phyloP scores from a whole-genome alignment of 2,329 filamentous ascomycete species.

The Phaeosphaeria sp. region DNA sequence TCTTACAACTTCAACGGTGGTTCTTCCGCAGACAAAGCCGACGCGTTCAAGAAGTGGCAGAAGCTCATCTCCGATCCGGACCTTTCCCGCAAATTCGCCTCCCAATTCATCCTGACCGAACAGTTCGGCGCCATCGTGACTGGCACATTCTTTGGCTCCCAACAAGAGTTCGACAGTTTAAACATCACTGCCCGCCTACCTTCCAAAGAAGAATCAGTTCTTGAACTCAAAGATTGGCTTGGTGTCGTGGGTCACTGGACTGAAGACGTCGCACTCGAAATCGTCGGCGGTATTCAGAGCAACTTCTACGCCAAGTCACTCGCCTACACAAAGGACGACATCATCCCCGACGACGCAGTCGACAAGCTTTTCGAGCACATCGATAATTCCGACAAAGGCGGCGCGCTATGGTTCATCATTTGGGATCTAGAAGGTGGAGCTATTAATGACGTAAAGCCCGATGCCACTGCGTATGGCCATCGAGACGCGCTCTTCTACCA shows the following conservation, averaged over 20 bases:
- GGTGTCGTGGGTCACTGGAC: slow-evolving; percentile 43
- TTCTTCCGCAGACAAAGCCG: slow-evolving; percentile 27
- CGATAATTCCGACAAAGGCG: slow-evolving; percentile 40
- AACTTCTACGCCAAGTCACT: slow-evolving; percentile 47
- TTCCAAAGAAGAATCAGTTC: slow-evolving; percentile 22
- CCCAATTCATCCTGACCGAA: slow-evolving; percentile 40
- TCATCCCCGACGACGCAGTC: slow-evolving; percentile 35
- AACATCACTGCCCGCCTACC: slow-evolving; percentile 40
- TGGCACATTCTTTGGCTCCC: slow-evolving; percentile 44
- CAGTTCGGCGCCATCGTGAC: slow-evolving; percentile 37
- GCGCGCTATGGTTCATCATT: slow-evolving; percentile 42
- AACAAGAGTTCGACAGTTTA: slow-evolving; percentile 41
- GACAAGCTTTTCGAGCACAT: slow-evolving; percentile 44
- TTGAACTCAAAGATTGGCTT: slow-evolving; percentile 42
- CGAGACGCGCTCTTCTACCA: slow-evolving; percentile 44
- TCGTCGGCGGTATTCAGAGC: slow-evolving; percentile 36
- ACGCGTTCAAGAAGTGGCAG: slow-evolving; percentile 47
- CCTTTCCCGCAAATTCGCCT: slow-evolving; percentile 43
- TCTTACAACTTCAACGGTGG: slow-evolving; percentile 40
- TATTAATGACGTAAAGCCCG: slow-evolving; percentile 38
- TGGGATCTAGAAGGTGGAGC: slow-evolving; percentile 45
- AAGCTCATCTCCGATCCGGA: slow-evolving; percentile 38
- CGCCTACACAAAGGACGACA: slow-evolving; percentile 40
- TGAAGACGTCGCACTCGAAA: slow-evolving; percentile 38
- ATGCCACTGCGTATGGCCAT: slow-evolving; percentile 43